A percentile compares a stretch with the other conserved stretches of the same genome.
Conservation (phyloP, 129 eudicot species). For the Arctium lappa region DNA sequence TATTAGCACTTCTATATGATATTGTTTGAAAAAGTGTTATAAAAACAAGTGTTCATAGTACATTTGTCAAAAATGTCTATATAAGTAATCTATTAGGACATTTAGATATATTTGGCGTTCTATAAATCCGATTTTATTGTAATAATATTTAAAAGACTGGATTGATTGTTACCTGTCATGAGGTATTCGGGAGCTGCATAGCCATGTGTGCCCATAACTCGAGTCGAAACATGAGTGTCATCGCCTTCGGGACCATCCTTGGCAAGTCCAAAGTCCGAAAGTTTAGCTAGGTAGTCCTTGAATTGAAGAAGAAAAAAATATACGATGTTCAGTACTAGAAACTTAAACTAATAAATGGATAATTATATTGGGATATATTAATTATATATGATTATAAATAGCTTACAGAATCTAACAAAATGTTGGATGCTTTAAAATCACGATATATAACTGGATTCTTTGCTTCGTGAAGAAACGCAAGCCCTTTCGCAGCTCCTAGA, state of each 20-base stretch:
- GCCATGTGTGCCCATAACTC: constrained; percentile 63
- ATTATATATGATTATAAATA: neutral
- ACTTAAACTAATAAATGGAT: neutral
- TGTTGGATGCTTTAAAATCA: constrained; percentile 86
- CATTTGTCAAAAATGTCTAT: too few species aligned
- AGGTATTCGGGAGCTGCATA: constrained; percentile 77
- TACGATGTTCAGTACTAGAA: constrained; percentile 13
- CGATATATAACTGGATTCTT: constrained; percentile 71
- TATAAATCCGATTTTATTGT: too few species aligned
- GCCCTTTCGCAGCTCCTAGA: constrained; percentile 78
- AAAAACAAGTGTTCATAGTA: too few species aligned
- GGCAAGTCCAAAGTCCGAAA: constrained; percentile 54
- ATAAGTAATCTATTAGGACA: too few species aligned
- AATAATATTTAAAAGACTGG: too few species aligned
- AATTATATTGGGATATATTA: neutral
- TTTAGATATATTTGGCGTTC: neutral
- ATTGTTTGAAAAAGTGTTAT: too few species aligned
- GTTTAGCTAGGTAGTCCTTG: constrained; percentile 45
- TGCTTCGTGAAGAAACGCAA: constrained; percentile 77
- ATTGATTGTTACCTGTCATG: constrained; percentile 44
- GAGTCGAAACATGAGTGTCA: constrained; percentile 44
- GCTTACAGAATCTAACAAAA: constrained; percentile 71
- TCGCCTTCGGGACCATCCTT: constrained; percentile 44
- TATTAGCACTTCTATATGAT: too few species aligned
- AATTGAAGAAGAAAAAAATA: neutral